Evolutionary conservation across 257 asterid genomes (phyloP).

Genomic region (Solanum dulcamara): DNA sequence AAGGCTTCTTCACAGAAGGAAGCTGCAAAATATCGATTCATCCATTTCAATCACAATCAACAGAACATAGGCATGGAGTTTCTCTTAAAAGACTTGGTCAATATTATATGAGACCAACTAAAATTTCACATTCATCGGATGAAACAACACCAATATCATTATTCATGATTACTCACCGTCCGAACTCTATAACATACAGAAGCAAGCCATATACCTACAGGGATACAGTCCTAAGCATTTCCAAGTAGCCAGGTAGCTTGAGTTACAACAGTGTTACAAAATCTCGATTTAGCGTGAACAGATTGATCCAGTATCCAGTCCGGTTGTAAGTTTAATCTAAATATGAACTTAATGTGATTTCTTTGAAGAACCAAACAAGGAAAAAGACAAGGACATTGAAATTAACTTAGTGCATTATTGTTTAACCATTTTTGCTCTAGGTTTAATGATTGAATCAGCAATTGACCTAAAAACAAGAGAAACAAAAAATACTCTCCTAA

Average conservation of each 20-base stretch:
- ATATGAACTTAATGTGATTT: not conserved
- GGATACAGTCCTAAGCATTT: not conserved
- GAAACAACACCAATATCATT: not conserved
- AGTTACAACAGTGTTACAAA: not conserved
- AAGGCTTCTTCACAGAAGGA: constrained; percentile 16
- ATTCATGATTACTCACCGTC: not conserved
- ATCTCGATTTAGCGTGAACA: not conserved
- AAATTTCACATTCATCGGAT: not conserved
- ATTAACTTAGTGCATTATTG: not conserved
- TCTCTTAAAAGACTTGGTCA: not conserved
- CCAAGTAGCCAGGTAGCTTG: not conserved
- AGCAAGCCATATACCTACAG: not conserved
- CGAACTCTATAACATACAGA: not conserved
- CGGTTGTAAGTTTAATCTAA: not conserved
- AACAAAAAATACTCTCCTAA: not conserved
- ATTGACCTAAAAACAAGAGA: not conserved
- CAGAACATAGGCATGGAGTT: not conserved
- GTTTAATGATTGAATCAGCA: not conserved
- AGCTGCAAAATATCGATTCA: constrained; percentile 10
- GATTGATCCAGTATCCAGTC: not conserved
- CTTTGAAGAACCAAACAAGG: not conserved
- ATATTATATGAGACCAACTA: not conserved
- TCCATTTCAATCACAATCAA: not conserved
- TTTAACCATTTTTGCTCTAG: not conserved
- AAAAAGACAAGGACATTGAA: not conserved